Conservation (phyloP, 192 early-diverging fungal species). For the Backusella circina region DNA sequence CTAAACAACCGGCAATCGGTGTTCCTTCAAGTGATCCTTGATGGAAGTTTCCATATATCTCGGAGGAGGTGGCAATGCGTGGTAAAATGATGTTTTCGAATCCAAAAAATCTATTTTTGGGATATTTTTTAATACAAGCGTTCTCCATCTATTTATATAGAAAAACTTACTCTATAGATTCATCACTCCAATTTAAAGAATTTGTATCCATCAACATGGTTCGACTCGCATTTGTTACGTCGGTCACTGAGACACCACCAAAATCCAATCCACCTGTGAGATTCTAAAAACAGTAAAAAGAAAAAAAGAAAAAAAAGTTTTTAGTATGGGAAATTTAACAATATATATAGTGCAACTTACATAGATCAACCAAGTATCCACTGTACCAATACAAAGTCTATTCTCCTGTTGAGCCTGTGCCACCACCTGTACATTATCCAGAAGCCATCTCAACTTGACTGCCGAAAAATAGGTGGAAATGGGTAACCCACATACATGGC, state of each 20-base stretch:
- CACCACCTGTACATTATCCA: slow-evolving; percentile 76
- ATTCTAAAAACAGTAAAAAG: slow-evolving; percentile 45
- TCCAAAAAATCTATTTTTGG: slow-evolving; percentile 20
- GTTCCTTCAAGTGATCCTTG: slow-evolving; percentile 63
- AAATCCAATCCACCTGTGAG: slow-evolving; percentile 67
- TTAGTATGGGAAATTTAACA: slow-evolving; percentile 4
- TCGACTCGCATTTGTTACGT: slow-evolving; percentile 90
- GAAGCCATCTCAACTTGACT: slow-evolving; percentile 89
- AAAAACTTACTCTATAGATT: slow-evolving; percentile 42
- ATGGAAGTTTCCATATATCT: slow-evolving; percentile 65
- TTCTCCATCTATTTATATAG: neutral
- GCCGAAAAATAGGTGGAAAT: slow-evolving; percentile 94
- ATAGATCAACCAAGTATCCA: slow-evolving; percentile 94
- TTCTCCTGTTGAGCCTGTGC: slow-evolving; percentile 70
- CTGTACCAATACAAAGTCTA: slow-evolving; percentile 79
- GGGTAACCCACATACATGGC: slow-evolving; percentile 75
- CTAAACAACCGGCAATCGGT: slow-evolving; percentile 82
- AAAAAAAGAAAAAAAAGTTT: neutral
- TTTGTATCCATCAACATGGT: slow-evolving; percentile 93
- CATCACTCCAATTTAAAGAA: slow-evolving; percentile 75
- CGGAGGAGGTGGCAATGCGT: slow-evolving; percentile 81
- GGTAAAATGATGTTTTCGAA: slow-evolving; percentile 66
- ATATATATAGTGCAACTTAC: slow-evolving; percentile 36
- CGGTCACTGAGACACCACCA: slow-evolving; percentile 75
- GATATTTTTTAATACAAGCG: neutral